phyloP scores from a whole-genome alignment of 805 yeast species.

The Metschnikowia shivogae region DNA sequence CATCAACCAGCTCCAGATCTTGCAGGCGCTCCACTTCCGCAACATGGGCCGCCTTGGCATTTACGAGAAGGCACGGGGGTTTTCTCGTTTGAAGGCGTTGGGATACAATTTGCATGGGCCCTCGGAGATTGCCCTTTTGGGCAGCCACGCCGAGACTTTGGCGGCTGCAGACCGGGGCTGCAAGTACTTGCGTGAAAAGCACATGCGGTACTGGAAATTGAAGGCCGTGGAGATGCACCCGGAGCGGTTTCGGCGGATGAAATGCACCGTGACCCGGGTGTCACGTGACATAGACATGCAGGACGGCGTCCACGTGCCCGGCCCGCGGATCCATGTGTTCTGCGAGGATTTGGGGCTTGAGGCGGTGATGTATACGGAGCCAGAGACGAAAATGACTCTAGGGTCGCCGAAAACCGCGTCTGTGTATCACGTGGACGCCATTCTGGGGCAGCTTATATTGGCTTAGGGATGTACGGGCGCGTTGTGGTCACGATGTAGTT shows the following conservation, averaged over 20 bases:
- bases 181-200: constrained; percentile 14
- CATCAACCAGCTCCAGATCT: constrained; percentile 37
- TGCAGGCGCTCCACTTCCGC: constrained; percentile 25
- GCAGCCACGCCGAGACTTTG: constrained; percentile 15
- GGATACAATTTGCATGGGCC: constrained; percentile 39
- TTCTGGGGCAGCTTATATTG: constrained; percentile 38
- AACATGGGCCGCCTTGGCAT: constrained; percentile 7
- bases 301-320: background rate
- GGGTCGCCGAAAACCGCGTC: constrained; percentile 47
- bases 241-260: constrained; percentile 13
- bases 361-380: constrained; percentile 36
- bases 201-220: constrained; percentile 25
- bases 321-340: constrained; percentile 17
- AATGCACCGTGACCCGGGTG: constrained; percentile 40
- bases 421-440: constrained; percentile 40
- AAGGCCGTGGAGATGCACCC: constrained; percentile 18
- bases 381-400: constrained; percentile 20
- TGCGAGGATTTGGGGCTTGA: constrained; percentile 46
- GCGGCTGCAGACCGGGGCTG: constrained; percentile 13
- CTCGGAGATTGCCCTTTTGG: constrained; percentile 13
- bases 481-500: too few relatives aligned
- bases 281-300: constrained; percentile 11
- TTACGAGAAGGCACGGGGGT: constrained; percentile 13
- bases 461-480: background rate
- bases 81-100: constrained; percentile 25